Conservation (phyloP, 345 rosid species). For the Brassica incana region DNA sequence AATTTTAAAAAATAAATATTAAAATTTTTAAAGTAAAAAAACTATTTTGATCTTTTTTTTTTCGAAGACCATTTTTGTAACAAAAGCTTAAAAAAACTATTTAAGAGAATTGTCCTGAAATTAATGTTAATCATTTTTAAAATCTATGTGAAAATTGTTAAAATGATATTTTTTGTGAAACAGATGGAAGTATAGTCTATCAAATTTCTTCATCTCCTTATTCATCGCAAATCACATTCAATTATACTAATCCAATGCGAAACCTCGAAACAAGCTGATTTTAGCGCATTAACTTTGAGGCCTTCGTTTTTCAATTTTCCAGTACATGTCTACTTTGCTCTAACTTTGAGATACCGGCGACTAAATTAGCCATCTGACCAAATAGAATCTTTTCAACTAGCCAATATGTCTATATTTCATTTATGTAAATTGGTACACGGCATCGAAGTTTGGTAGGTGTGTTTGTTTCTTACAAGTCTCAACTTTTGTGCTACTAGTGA, state of each 20-base stretch:
- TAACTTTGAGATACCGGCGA: slow-evolving; percentile 1
- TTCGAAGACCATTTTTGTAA: too few relatives aligned
- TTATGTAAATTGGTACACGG: neutral
- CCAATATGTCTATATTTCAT: neutral
- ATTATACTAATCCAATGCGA: neutral
- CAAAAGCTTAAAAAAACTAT: too few relatives aligned
- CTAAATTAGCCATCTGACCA: neutral
- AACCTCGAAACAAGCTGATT: slow-evolving; percentile 4
- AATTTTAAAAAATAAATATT: too few relatives aligned
- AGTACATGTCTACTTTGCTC: neutral
- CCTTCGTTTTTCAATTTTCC: neutral
- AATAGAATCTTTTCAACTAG: neutral
- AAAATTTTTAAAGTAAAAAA: too few relatives aligned
- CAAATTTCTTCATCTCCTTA: neutral
- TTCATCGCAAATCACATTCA: neutral
- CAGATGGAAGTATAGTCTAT: neutral
- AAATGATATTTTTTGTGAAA: too few relatives aligned
- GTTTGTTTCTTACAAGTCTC: neutral
- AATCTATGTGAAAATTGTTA: too few relatives aligned
- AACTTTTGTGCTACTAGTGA: neutral
- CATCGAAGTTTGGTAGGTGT: neutral
- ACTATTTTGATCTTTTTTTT: too few relatives aligned
- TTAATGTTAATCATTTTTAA: too few relatives aligned
- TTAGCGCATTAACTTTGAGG: neutral
- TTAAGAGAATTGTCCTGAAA: too few relatives aligned